Base-by-base conservation (phyloP, 139 green algal species). In the Asterochloris sp. region DNA sequence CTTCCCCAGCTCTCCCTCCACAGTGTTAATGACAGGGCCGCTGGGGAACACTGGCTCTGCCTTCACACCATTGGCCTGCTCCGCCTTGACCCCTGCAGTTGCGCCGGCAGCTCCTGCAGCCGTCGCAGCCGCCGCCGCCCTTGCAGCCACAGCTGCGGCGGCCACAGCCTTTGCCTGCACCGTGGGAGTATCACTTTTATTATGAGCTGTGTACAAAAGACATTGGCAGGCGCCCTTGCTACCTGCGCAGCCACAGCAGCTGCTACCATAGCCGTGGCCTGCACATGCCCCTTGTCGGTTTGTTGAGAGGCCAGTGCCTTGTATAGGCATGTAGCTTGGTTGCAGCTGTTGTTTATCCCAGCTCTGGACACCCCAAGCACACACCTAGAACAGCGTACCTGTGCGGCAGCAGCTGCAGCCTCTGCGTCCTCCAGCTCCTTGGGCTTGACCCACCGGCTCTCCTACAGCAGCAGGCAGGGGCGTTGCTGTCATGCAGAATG, bases 381-480 rank as follows among this genome's bases (percentile, higher is more conserved):
- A 6, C 38, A 2, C 38, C 38, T 10, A 54, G 38, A 54, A 54
- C 38, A 47, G 71, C 19, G n/a, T 29, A 76, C 71, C 71, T 76
- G 71, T 15, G 21, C 66, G 9, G 66, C 19, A 62, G 77, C 76
- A 71, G 76, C 54, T 0, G 85, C 81, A n/a, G 71, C 80, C 9
- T 78, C 68, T 4, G 85, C 82, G 12, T 79, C 80, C 82, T 87
- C 89, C 61, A 98, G 78, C 82, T 96, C 94, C 11, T 95, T 89
- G 0, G 95, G 95, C 77, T 95, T 92, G 2, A 84, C 90, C 95
- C 95, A 98, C 62, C 80, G 86, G 83, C 91, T 96, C 88, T 97
- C 85, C 85, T 54, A 54, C 38, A 54, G 38, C 38, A 54, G 38
- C 38, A 54, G 38, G 38, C 38, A 54, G 91, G 91, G 26, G 87